Base-by-base conservation (phyloP, 2,329 filamentous ascomycete genomes). In the Ophiostoma himal-ulmi region DNA sequence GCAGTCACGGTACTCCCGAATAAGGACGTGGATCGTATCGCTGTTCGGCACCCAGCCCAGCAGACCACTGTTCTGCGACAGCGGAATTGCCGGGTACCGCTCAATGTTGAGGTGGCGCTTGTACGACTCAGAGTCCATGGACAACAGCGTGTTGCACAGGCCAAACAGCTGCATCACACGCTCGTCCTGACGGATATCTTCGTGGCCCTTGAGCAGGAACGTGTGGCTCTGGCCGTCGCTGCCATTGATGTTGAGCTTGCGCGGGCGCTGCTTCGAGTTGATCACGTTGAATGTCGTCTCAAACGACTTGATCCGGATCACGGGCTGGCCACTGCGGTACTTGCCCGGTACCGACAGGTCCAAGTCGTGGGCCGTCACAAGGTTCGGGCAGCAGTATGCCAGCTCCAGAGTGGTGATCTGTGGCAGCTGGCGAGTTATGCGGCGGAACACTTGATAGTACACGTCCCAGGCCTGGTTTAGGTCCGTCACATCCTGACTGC, bases 141-240 rank as follows among this genome's bases (percentile, higher is more conserved):
- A 86, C 60, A 99, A 87, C 1, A 99, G 86, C 0, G 96, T 99
- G 79, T 99, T 99, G 82, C 94, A 95, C 17, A 99, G 87, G 57
- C 95, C 95, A 77, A 99, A 99, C 48, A 99, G 86, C 80, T 99
- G 95, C 96, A 99, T 99, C 75, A 99, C 95, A 81, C 96, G 90
- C 81, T 99, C 95, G 77, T 99, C 95, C 80, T 99, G 95, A 72
- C 95, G 91, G 74, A 99, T 97, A 83, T 99, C 95, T 81, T 99
- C 95, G 77, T 99, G 96, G n/a, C 95, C 95, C 83, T 99, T 99
- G 76, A 99, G 87, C 71, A 92, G 81, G 82, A 97, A 98, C 68
- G 92, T 90, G 78, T 97, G 97, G 3, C 88, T 87, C 73, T 86
- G 88, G 71, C 95, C 95, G 78, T 99, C 94, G 76, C 92, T 97